Percentiles rank a stretch among this genome's conserved stretches.
These are phyloP conservation scores for Russula compacta DNA, from an alignment of 768 basidiomycete species.

Conservation along the genomic window DNA sequence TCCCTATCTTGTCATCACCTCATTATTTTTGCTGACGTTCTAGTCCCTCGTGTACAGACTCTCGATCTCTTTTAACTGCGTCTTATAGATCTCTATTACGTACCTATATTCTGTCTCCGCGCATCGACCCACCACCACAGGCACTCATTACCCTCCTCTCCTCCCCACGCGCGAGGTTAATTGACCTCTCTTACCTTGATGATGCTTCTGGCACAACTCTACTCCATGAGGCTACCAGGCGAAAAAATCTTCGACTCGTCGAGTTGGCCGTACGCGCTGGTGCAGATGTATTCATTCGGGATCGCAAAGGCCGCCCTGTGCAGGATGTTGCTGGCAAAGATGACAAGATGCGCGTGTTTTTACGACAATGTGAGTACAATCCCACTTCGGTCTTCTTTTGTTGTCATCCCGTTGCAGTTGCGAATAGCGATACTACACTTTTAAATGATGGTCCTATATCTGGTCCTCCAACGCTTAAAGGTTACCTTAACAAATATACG, in stretches of 20 bases:
- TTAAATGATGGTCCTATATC: slow-evolving; percentile 38
- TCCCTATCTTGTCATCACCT: background rate
- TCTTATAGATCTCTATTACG: slow-evolving; percentile 66
- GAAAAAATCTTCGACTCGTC: slow-evolving; percentile 72
- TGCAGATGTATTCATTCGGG: slow-evolving; percentile 81
- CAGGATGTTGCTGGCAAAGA: slow-evolving; percentile 67
- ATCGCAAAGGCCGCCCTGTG: slow-evolving; percentile 59
- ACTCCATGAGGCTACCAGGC: slow-evolving; percentile 78
- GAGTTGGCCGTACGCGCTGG: slow-evolving; percentile 81
- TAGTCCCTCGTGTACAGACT: slow-evolving; percentile 40
- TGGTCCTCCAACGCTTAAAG: slow-evolving; percentile 57
- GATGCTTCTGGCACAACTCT: slow-evolving; percentile 67
- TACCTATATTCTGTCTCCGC: slow-evolving; percentile 59
- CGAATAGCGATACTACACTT: slow-evolving; percentile 70
- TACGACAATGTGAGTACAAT: slow-evolving; percentile 63
- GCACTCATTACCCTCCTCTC: slow-evolving; percentile 50
- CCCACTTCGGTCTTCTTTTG: background rate
- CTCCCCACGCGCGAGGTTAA: slow-evolving; percentile 56
- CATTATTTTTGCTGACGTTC: background rate
- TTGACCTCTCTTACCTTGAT: slow-evolving; percentile 78
- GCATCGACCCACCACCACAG: slow-evolving; percentile 27
- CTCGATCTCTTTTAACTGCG: slow-evolving; percentile 65
- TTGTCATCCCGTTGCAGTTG: slow-evolving; percentile 37
- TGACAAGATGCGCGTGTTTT: slow-evolving; percentile 71
- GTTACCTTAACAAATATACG: slow-evolving; percentile 84